A percentile compares a stretch with the other conserved stretches of the same genome.
phyloP scores from a whole-genome alignment of 2,329 filamentous ascomycete genomes.

The Chaetomium sp. region DNA sequence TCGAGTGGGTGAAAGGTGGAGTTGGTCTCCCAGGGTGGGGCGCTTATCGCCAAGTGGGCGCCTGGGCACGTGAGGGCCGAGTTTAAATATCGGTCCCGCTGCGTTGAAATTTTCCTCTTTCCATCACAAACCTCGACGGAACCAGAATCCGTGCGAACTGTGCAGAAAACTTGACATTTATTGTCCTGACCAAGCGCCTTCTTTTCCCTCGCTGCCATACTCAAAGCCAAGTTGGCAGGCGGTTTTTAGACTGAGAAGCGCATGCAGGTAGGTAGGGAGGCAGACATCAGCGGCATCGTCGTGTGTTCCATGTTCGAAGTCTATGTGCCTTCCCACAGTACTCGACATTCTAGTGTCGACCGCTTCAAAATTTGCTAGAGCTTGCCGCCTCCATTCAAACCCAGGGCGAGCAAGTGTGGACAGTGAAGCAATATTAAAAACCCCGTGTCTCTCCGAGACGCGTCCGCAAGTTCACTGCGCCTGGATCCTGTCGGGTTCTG shows the following conservation, averaged over 20 bases:
- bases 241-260: background rate
- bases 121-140: background rate
- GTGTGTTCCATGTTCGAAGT: background rate
- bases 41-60: conserved; percentile 26
- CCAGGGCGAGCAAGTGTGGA: conserved; percentile 68
- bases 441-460: conserved; percentile 34
- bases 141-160: background rate
- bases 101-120: conserved; percentile 12
- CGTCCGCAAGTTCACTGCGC: conserved; percentile 36
- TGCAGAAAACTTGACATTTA: too few species aligned
- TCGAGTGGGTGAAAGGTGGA: conserved; percentile 3
- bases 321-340: background rate
- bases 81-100: background rate
- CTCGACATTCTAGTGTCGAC: background rate
- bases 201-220: background rate
- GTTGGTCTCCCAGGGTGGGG: conserved; percentile 2
- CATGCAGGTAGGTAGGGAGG: background rate
- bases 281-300: background rate
- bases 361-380: conserved; percentile 68
- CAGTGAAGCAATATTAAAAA: conserved; percentile 65
- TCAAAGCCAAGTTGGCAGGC: background rate
- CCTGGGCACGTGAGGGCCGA: conserved; percentile 29
- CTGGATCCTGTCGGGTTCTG: conserved; percentile 27
- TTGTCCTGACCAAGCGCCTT: background rate
- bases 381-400: conserved; percentile 58